Conservation (phyloP, 2,329 filamentous ascomycete genomes). For the Coleophoma cylindrospora region DNA sequence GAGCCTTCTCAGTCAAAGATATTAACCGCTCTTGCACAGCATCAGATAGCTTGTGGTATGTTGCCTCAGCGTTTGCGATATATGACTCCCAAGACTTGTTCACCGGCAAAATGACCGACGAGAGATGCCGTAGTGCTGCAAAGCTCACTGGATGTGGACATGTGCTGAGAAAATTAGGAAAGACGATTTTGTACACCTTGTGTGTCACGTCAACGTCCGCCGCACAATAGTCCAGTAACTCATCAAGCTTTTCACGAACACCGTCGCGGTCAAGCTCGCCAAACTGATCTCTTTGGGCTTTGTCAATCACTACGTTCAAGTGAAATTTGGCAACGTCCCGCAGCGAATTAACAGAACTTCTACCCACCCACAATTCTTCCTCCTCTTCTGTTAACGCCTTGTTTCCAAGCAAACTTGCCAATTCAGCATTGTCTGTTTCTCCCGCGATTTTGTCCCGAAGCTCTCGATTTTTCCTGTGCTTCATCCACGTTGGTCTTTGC, state of each 20-base stretch:
- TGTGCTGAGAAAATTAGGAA: conserved; percentile 80
- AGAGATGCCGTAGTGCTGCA: conserved; percentile 86
- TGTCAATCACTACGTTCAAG: conserved; percentile 86
- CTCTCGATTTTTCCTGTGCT: conserved; percentile 86
- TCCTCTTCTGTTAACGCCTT: conserved; percentile 72
- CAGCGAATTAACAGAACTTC: conserved; percentile 92
- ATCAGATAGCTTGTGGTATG: conserved; percentile 70
- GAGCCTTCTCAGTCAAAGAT: conserved; percentile 68
- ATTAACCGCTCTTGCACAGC: conserved; percentile 75
- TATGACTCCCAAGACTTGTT: conserved; percentile 86
- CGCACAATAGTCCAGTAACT: conserved; percentile 89
- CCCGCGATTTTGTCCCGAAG: conserved; percentile 72
- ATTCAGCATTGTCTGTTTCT: conserved; percentile 64
- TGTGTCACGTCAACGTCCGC: conserved; percentile 92
- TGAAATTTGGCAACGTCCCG: conserved; percentile 96
- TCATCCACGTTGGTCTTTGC: conserved; percentile 96
- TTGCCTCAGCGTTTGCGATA: conserved; percentile 76
- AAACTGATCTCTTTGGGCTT: conserved; percentile 80
- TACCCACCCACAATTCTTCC: conserved; percentile 90
- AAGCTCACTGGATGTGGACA: conserved; percentile 98
- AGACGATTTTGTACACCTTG: conserved; percentile 87
- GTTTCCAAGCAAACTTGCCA: conserved; percentile 66
- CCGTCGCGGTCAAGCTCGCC: conserved; percentile 71
- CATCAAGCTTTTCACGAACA: conserved; percentile 67
- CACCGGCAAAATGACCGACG: conserved; percentile 86